These are phyloP conservation scores for Polytrichum commune DNA, from an alignment of 225 moss, liverwort and hornwort genomes.

Conservation along the genomic window DNA sequence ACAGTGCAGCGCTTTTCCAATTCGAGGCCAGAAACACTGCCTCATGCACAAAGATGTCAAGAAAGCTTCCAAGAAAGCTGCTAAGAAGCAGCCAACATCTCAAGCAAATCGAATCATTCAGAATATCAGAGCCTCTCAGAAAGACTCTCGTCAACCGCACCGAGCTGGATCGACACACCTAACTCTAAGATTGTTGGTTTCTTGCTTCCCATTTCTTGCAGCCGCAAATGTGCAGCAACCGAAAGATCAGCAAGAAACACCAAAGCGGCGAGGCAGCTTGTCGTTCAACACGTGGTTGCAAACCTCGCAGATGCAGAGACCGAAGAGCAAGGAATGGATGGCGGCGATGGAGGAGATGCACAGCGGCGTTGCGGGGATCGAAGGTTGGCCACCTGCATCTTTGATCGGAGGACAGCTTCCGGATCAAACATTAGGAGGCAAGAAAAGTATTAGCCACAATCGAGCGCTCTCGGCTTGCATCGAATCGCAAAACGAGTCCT, in stretches of 20 bases:
- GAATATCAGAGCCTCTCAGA: conserved; percentile 22
- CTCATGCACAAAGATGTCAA: conserved; percentile 27
- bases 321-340: conserved; percentile 47
- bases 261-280: conserved; percentile 35
- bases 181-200: neutral
- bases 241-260: conserved; percentile 7
- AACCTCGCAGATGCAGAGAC: conserved; percentile 33
- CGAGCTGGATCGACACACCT: conserved; percentile 4
- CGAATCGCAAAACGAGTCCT: neutral
- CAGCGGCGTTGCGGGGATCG: neutral
- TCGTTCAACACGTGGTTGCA: conserved; percentile 57
- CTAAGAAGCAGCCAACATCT: neutral
- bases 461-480: neutral
- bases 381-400: neutral
- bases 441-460: neutral
- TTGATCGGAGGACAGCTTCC: too few species aligned
- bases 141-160: conserved; percentile 2
- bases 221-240: conserved; percentile 6
- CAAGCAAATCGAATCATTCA: conserved; percentile 11
- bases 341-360: conserved; percentile 34
- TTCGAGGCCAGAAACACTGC: conserved; percentile 47
- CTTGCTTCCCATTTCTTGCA: conserved; percentile 27
- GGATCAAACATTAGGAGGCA: neutral
- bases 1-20: conserved; percentile 38
- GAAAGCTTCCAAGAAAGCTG: conserved; percentile 24